Percentiles rank a stretch among this genome's conserved stretches.
These are phyloP conservation scores for Marsdenia floribunda DNA, from an alignment of 257 asterid species.

Conservation along the genomic window DNA sequence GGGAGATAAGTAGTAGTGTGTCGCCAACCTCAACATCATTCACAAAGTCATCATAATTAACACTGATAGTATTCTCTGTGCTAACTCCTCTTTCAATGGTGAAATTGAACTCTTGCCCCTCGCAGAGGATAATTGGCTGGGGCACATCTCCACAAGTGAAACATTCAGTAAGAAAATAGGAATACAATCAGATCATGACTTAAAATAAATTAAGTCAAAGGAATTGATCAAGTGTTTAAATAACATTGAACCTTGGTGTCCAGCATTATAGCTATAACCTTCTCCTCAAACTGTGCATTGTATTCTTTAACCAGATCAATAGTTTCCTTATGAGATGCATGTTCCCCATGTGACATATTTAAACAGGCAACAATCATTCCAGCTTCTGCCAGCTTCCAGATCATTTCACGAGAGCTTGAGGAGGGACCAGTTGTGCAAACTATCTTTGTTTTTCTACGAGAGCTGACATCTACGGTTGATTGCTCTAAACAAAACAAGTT, in stretches of 20 bases:
- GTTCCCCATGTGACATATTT: conserved; percentile 98
- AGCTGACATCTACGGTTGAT: conserved; percentile 29
- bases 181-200: background rate
- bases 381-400: conserved; percentile 91
- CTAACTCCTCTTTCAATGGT: conserved; percentile 81
- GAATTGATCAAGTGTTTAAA: background rate
- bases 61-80: conserved; percentile 87
- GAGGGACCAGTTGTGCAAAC: conserved; percentile 97
- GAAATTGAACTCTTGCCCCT: conserved; percentile 93
- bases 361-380: conserved; percentile 98
- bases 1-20: conserved; percentile 39
- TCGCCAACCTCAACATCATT: conserved; percentile 90
- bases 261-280: conserved; percentile 87
- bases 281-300: conserved; percentile 78
- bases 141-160: conserved; percentile 70
- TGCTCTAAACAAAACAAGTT: no score
- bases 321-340: conserved; percentile 89
- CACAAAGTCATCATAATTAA: conserved; percentile 89
- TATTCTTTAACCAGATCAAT: conserved; percentile 90
- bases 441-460: conserved; percentile 85
- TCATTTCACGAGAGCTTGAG: conserved; percentile 92
- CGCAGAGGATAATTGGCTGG: conserved; percentile 66
- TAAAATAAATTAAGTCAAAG: background rate
- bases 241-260: conserved; percentile 73
- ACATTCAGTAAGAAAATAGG: background rate